These are phyloP conservation scores for Lotus japonicus DNA, from an alignment of 306 rosid genomes.

Conservation along the genomic window DNA sequence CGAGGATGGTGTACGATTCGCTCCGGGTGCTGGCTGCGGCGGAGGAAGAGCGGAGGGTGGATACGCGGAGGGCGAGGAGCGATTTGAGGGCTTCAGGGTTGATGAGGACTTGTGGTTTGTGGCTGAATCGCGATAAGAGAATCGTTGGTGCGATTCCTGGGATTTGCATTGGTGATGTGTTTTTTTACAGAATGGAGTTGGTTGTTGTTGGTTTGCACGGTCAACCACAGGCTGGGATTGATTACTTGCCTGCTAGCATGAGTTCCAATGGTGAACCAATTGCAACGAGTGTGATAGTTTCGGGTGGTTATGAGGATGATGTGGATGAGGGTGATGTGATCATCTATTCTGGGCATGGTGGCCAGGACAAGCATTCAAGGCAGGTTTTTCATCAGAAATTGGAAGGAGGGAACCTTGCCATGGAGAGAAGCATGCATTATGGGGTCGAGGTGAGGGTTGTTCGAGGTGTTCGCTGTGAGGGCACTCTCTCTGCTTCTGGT, in stretches of 20 bases:
- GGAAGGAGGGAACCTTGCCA: slow-evolving; percentile 84
- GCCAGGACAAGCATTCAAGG: slow-evolving; percentile 68
- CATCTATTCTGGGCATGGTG: slow-evolving; percentile 90
- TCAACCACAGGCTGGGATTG: slow-evolving; percentile 90
- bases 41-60: slow-evolving; percentile 48
- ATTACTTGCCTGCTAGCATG: slow-evolving; percentile 71
- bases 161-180: slow-evolving; percentile 72
- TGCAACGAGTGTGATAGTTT: slow-evolving; percentile 88
- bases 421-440: slow-evolving; percentile 92
- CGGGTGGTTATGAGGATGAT: slow-evolving; percentile 93
- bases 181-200: slow-evolving; percentile 77
- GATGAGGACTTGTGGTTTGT: slow-evolving; percentile 60
- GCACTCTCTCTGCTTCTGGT: slow-evolving; percentile 36
- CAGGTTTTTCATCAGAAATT: slow-evolving; percentile 81
- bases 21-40: slow-evolving; percentile 40
- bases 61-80: slow-evolving; percentile 30
- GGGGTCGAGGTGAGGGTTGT: slow-evolving; percentile 94
- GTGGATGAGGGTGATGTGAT: slow-evolving; percentile 77
- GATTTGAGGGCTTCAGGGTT: slow-evolving; percentile 60
- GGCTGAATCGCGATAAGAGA: slow-evolving; percentile 86
- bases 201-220: slow-evolving; percentile 90
- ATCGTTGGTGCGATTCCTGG: slow-evolving; percentile 94
- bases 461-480: slow-evolving; percentile 55
- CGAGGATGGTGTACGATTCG: slow-evolving; percentile 77
- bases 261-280: slow-evolving; percentile 88